Base-by-base conservation (phyloP, 305 asterid species). In the Fraxinus paxiana region DNA sequence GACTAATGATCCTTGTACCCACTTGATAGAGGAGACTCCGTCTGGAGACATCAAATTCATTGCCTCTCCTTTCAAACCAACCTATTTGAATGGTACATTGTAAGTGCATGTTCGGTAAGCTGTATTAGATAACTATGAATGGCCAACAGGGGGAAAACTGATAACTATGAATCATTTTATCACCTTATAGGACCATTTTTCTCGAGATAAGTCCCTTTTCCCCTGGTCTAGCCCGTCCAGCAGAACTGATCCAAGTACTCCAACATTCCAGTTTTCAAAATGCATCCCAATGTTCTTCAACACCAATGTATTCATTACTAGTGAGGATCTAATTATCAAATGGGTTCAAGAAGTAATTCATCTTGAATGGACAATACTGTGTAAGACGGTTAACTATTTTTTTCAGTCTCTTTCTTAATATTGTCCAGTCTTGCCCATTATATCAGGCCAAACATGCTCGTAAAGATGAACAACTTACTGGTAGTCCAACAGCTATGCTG, bases 181-280 rank as follows among this genome's bases (percentile, higher is more conserved):
- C 80, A 93, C 97, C 97, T 86, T 90, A 87, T 91, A 93, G 34
- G 93, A 85, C 98, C 98, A 93, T 75, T 84, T 88, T 86, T 90
- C 92, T 84, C 79, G 82, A 2, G 97, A 82, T 43, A 93, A 43
- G 83, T 92, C 97, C 77, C 71, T 77, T 31, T 83, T 81, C 38
- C 97, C 92, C 34, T 87, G 89, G 88, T 92, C 88, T 65, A 93
- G 88, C 81, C 95, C 93, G 3, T 83, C 79, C 20, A 93, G 84
- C 75, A 79, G 78, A 73, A 93, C 92, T 79, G 82, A 88, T 69
- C 89, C 94, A 41, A 82, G 72, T 34, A 91, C 78, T 18, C 97
- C 98, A 12, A 87, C 85, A 2, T 77, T 51, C 97, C 93, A 91
- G 1, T 83, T 86, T 87, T 93, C 98, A 5, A 78, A 91, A 83